Conservation (phyloP, 2,329 filamentous ascomycete species). For the Leptosphaerulina australis region DNA sequence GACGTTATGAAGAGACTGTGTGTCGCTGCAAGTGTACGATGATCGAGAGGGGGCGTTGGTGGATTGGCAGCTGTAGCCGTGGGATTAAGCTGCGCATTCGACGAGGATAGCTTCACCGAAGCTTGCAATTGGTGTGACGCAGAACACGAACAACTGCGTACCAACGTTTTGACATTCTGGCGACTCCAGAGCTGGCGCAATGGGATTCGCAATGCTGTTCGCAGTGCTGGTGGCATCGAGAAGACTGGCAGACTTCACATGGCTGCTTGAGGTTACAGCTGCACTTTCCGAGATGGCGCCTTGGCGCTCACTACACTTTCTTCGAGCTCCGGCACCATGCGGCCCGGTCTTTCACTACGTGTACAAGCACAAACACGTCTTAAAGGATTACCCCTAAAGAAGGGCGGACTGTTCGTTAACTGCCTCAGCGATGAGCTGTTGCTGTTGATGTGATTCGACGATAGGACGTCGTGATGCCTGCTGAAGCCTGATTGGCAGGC, state of each 20-base stretch:
- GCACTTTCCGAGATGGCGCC: slow-evolving; percentile 33
- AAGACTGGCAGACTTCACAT: slow-evolving; percentile 25
- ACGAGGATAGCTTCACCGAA: slow-evolving; percentile 27
- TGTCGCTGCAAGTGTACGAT: slow-evolving; percentile 56
- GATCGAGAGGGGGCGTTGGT: slow-evolving; percentile 53
- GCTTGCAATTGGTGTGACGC: slow-evolving; percentile 35
- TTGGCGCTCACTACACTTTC: slow-evolving; percentile 22
- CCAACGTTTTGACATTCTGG: slow-evolving; percentile 3
- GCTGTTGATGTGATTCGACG: background rate
- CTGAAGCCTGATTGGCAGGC: slow-evolving; percentile 33
- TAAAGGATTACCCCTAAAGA: background rate
- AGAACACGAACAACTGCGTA: slow-evolving; percentile 45
- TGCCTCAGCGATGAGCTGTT: background rate
- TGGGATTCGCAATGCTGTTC: slow-evolving; percentile 22
- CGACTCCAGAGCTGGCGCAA: slow-evolving; percentile 17
- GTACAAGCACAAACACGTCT: background rate
- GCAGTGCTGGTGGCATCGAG: slow-evolving; percentile 41
- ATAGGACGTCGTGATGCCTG: background rate
- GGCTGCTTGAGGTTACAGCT: slow-evolving; percentile 22
- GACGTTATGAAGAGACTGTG: slow-evolving; percentile 83
- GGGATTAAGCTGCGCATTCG: slow-evolving; percentile 38
- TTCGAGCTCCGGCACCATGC: slow-evolving; percentile 8
- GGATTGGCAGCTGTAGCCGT: slow-evolving; percentile 39
- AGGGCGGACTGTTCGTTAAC: background rate
- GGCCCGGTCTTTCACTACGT: slow-evolving; percentile 1